These are phyloP conservation scores for Candida loeiensis DNA, from an alignment of 805 yeast genomes.

Conservation along the genomic window DNA sequence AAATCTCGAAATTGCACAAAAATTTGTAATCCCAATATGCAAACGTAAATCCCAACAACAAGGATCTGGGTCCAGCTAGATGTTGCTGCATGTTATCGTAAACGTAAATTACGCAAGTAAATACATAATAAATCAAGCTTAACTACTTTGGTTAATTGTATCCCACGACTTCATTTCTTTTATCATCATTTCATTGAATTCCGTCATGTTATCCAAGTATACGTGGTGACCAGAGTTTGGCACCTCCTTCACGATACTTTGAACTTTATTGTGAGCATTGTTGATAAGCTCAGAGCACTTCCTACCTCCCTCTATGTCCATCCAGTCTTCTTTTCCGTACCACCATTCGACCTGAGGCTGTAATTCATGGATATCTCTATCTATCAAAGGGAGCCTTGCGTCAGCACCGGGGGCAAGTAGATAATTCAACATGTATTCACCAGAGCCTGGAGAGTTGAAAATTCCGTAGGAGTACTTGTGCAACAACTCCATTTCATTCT, in stretches of 20 bases:
- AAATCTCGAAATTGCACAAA: no score
- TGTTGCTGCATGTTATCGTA: no score
- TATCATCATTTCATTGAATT: constrained; percentile 50
- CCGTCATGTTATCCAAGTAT: constrained; percentile 61
- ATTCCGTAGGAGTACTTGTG: constrained; percentile 82
- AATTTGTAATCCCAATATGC: no score
- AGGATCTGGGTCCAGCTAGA: no score
- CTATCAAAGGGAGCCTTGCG: constrained; percentile 69
- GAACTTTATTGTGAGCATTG: constrained; percentile 9
- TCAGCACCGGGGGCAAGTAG: constrained; percentile 87
- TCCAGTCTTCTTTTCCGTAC: constrained; percentile 76
- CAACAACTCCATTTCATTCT: constrained; percentile 46
- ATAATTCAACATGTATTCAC: constrained; percentile 86
- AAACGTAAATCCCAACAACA: no score
- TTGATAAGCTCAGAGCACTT: constrained; percentile 35
- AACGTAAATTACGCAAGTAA: no score
- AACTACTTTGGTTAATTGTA: no score
- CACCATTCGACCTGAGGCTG: constrained; percentile 72
- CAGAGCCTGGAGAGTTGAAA: constrained; percentile 84
- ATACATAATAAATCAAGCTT: no score
- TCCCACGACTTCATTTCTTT: constrained; percentile 45
- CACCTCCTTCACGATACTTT: constrained; percentile 38
- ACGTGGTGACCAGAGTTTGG: constrained; percentile 71
- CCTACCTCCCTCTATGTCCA: constrained; percentile 51
- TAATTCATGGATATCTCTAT: constrained; percentile 47